Evolutionary conservation across 768 basidiomycete genomes (phyloP).

Genomic region (Trametopsis cervina): DNA sequence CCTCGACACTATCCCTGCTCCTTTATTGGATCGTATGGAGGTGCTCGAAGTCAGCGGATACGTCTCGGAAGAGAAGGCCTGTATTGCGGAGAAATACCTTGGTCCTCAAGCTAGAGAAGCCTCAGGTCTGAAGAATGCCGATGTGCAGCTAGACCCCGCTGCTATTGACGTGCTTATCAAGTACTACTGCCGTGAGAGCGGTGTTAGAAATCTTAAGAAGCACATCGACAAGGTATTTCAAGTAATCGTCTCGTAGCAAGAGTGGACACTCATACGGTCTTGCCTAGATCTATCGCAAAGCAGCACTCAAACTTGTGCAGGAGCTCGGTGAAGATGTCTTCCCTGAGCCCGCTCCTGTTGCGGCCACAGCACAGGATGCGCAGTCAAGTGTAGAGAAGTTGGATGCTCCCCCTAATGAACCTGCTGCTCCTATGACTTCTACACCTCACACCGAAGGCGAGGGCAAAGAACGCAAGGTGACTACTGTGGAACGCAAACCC

Average conservation of each 20-base stretch:
- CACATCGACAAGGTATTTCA: conserved; percentile 86
- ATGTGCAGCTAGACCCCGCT: conserved; percentile 69
- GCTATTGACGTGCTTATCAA: conserved; percentile 88
- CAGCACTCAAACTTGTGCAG: conserved; percentile 84
- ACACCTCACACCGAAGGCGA: conserved; percentile 19
- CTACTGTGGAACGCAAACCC: conserved; percentile 74
- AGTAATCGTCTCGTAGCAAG: too few species aligned
- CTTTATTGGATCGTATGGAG: conserved; percentile 93
- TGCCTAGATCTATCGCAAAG: conserved; percentile 88
- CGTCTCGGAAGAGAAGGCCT: conserved; percentile 87
- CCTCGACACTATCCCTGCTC: conserved; percentile 90
- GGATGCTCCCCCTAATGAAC: conserved; percentile 37
- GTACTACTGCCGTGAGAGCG: conserved; percentile 96
- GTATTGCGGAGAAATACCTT: conserved; percentile 83
- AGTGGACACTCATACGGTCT: neutral
- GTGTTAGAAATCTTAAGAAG: conserved; percentile 95
- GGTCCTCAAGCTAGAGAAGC: conserved; percentile 91
- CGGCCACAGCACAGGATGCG: conserved; percentile 11
- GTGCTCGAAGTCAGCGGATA: conserved; percentile 93
- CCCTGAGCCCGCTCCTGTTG: conserved; percentile 50
- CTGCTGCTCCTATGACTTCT: conserved; percentile 22
- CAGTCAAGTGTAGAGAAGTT: conserved; percentile 44
- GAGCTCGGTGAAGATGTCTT: conserved; percentile 84
- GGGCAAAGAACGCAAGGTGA: conserved; percentile 46
- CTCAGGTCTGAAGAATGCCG: conserved; percentile 77